Evolutionary conservation across 2,329 filamentous ascomycete species (phyloP), one percentile per base, ranked within the genome.

Genomic region (Rasamsonia emersonii): DNA sequence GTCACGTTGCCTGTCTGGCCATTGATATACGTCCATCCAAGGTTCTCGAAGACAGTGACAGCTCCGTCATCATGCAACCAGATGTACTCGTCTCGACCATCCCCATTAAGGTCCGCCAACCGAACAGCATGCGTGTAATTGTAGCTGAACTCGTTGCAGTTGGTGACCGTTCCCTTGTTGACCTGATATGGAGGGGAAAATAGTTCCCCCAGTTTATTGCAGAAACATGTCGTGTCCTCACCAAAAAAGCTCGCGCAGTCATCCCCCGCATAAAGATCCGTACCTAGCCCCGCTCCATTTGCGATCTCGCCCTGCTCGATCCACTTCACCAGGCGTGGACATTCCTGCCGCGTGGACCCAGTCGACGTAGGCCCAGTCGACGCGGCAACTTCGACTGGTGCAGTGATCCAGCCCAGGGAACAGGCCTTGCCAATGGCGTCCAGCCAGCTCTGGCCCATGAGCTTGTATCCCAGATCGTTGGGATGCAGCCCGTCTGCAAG

Each of bases 391-490:
- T 9, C 10, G 9, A 37, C 40, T 7, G 41, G 39, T n/a, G 32
- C 25, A 15, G 33, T 16, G 24, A 44, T 43, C 42, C 38, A 43
- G 7, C 33, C 33, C 2, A 35, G 29, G 10, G 20, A 13, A 13
- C 19, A 21, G 5, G 35, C 41, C 8, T 33, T 4, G 7, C 30
- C 14, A 6, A 45, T 32, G 17, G 25, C 26, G 9, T 37, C 29
- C 11, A 30, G 41, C 53, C 52, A 56, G 17, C 50, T 36, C 26
- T 44, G 15, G 1, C 43, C 52, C 51, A 56, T 54, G 23, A 49
- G 45, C 13, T 30, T 26, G 36, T 56, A 56, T 1, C 52, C 52
- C 11, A 30, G 39, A 29, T 48, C 38, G 20, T 39, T 48, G 18
- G 51, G 50, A 44, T 54, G 50, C n/a, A 49, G 6, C 14, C 38